Evolutionary conservation across 2,329 filamentous ascomycete genomes (phyloP).

Genomic region (Pyricularia sp.): DNA sequence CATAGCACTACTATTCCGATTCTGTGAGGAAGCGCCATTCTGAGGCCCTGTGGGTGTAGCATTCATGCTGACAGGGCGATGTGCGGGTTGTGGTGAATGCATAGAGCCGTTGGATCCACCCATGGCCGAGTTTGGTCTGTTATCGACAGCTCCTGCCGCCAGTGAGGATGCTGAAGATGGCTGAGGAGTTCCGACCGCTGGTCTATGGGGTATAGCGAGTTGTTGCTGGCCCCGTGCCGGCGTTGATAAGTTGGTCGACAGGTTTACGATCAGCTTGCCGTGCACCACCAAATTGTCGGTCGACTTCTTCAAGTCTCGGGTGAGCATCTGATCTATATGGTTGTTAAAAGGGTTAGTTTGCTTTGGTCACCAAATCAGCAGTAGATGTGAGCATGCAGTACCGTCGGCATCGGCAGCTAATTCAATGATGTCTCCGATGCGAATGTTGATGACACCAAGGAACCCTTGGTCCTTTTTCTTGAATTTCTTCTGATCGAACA

Average conservation of each 20-base stretch:
- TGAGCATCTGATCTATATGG: slow-evolving; percentile 87
- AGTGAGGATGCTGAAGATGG: slow-evolving; percentile 30
- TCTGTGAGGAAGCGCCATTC: slow-evolving; percentile 18
- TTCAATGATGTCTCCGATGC: slow-evolving; percentile 88
- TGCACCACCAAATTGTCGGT: slow-evolving; percentile 97
- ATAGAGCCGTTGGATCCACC: slow-evolving; percentile 33
- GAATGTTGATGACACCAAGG: slow-evolving; percentile 91
- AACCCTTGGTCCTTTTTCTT: slow-evolving; percentile 99
- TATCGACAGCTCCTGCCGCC: slow-evolving; percentile 28
- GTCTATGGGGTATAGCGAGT: slow-evolving; percentile 19
- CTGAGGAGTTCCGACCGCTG: slow-evolving; percentile 29
- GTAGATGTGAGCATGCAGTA: slow-evolving; percentile 25
- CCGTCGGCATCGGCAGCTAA: slow-evolving; percentile 82
- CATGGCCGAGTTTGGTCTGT: slow-evolving; percentile 38
- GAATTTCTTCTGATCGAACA: slow-evolving; percentile 99
- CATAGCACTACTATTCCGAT: slow-evolving; percentile 43
- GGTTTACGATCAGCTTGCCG: slow-evolving; percentile 90
- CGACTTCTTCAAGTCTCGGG: slow-evolving; percentile 90
- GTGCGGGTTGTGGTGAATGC: slow-evolving; percentile 23
- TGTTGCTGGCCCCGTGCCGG: slow-evolving; percentile 44
- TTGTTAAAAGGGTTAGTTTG: slow-evolving; percentile 12
- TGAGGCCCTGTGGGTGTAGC: slow-evolving; percentile 8
- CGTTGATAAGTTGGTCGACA: slow-evolving; percentile 75
- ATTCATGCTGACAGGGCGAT: slow-evolving; percentile 34
- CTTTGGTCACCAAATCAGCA: slow-evolving; percentile 13